Conservation (phyloP, 1,284 basidiomycete genomes). For the Moesziomyces antarcticus region DNA sequence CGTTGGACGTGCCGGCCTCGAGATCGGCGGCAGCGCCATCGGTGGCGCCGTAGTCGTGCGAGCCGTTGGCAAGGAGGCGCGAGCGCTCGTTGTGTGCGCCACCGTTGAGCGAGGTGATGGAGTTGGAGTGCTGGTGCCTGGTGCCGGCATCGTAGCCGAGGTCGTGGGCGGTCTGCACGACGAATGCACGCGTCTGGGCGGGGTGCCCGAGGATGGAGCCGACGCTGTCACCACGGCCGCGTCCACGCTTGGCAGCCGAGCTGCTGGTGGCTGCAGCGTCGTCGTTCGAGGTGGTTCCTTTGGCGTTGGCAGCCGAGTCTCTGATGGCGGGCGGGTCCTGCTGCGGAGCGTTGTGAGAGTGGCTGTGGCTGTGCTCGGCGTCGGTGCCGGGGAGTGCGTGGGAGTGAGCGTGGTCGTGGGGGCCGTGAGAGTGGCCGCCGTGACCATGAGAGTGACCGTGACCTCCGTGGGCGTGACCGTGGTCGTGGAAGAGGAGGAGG, state of each 20-base stretch:
- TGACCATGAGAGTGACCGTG: constrained; percentile 76
- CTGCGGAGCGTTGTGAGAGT: constrained; percentile 15
- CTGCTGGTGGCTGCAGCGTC: constrained; percentile 8
- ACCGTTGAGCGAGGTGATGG: constrained; percentile 23
- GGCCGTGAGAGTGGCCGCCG: constrained; percentile 50
- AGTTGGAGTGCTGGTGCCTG: constrained; percentile 35
- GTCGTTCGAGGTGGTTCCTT: constrained; percentile 4
- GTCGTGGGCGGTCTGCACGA: constrained; percentile 87
- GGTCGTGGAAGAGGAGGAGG: constrained; percentile 89
- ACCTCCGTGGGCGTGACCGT: constrained; percentile 61
- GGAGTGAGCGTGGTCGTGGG: constrained; percentile 38
- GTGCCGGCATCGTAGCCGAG: constrained; percentile 69
- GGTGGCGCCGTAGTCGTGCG: constrained; percentile 43
- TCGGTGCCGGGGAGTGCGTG: constrained; percentile 19
- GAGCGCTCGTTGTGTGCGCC: constrained; percentile 17
- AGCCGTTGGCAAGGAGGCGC: constrained; percentile 27
- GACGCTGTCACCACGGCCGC: constrained; percentile 45
- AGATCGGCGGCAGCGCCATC: constrained; percentile 34
- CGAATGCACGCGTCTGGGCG: constrained; percentile 84
- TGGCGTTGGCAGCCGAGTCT: constrained; percentile 8
- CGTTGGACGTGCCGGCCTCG: constrained; percentile 40
- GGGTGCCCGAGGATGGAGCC: constrained; percentile 80
- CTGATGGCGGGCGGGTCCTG: constrained; percentile 17
- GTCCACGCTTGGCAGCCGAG: constrained; percentile 21
- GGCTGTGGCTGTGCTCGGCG: constrained; percentile 8